Evolutionary conservation across 2,329 filamentous ascomycete species (phyloP).

Genomic region (Claviceps sp.): DNA sequence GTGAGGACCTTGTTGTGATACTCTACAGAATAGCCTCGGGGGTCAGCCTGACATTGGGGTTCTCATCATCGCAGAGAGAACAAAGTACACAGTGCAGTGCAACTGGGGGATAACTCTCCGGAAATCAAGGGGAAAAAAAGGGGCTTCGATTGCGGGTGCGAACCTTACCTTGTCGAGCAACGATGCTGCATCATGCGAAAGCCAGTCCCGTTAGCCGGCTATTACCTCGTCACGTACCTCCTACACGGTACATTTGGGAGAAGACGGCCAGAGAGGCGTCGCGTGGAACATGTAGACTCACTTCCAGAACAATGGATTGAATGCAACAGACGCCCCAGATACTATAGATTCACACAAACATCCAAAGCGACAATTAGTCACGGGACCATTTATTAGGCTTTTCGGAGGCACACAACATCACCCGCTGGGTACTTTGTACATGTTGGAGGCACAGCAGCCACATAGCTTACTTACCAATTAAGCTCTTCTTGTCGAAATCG

Average conservation of each 20-base stretch:
- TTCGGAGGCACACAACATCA: not conserved
- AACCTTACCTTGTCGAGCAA: constrained; percentile 78
- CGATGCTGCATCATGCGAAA: constrained; percentile 41
- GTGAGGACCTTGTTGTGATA: constrained; percentile 86
- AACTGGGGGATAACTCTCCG: not conserved
- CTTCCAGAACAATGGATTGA: constrained; percentile 99
- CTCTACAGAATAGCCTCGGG: constrained; percentile 38
- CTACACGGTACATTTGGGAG: not conserved
- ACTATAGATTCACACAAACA: constrained; percentile 34
- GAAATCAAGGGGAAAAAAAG: not conserved
- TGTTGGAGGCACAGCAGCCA: not conserved
- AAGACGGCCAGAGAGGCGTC: too few relatives aligned
- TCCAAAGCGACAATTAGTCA: constrained; percentile 3
- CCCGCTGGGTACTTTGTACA: not conserved
- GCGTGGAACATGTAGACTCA: constrained; percentile 34
- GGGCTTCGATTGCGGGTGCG: constrained; percentile 1
- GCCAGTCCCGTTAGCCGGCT: not conserved
- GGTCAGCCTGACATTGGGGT: constrained; percentile 8
- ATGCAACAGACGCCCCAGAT: constrained; percentile 67
- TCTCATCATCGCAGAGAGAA: constrained; percentile 5
- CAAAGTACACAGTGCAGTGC: not conserved
- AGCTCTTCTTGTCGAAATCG: constrained; percentile 52
- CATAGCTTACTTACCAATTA: constrained; percentile 42
- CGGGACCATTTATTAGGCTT: not conserved
- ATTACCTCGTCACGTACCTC: not conserved